Base-by-base conservation (phyloP, 169 alveolate genomes). In the Plasmodium cynomolgi region DNA sequence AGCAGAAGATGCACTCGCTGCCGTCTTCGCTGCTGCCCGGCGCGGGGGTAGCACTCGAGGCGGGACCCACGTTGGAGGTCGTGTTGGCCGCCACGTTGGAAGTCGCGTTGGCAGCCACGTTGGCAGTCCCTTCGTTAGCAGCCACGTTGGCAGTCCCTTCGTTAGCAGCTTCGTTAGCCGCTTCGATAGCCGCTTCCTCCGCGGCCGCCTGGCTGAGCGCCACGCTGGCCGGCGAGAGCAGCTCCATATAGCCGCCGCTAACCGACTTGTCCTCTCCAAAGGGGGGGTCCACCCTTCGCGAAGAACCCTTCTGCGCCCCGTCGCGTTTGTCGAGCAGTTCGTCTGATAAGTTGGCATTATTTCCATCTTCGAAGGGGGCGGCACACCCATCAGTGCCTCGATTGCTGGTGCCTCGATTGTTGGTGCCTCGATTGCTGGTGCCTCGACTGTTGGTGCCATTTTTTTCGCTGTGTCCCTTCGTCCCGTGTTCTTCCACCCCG, bases 1-100 rank as follows among this genome's bases (percentile, higher is more conserved):
- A 84, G 54, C 92, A 92, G 72, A 92, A 84, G 44, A 92, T 84
- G 23, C 93, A 83, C 23, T 56, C 85, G 33, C 54, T 50, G 7
- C 80, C 75, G 20, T 58, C 72, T 41, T 41, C 58, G 34, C 33
- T 80, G 7, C 73, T 2, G 7, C 56, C 26, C 1, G 41, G 23
- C 2, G 31, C 9, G 3, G 33, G 13, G 80, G 13, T 54, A 4
- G 33, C 26, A 1, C 20, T 81, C 15, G 26, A 11, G 29, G 20
- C 1, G n/a, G n/a, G n/a, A n/a, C n/a, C n/a, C n/a, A n/a, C 74
- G 6, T 2, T 13, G 17, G 74, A 9, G 8, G 0, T 0, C 13
- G 15, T n/a, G 11, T n/a, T n/a, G n/a, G n/a, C n/a, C n/a, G n/a
- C n/a, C n/a, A n/a, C 23, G 2, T 47, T 11, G n/a, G 3, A 1